Percentiles rank a stretch among this genome's conserved stretches.
Conservation (phyloP, 768 basidiomycete genomes). For the Pluteus cervinus region DNA sequence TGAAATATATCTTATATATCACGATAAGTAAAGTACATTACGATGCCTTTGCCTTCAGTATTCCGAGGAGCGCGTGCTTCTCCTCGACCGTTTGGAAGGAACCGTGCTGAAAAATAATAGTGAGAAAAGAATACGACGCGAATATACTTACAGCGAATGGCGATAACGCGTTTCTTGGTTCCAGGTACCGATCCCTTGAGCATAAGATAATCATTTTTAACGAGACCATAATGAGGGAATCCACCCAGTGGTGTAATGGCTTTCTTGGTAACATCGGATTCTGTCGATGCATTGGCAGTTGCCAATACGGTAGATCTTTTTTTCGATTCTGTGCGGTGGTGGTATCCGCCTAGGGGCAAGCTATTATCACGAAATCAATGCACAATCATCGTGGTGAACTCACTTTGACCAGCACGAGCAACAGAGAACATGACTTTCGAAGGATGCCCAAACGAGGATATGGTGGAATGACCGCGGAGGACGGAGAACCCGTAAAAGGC, state of each 20-base stretch:
- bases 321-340: constrained; percentile 98
- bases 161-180: constrained; percentile 97
- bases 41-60: constrained; percentile 78
- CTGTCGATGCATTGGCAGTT: constrained; percentile 88
- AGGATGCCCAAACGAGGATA: no score
- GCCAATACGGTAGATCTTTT: constrained; percentile 97
- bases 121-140: constrained; percentile 1
- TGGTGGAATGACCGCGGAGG: no score
- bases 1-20: no score
- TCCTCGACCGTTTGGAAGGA: constrained; percentile 96
- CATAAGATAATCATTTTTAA: constrained; percentile 98
- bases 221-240: constrained; percentile 98
- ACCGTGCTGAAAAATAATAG: constrained; percentile 58
- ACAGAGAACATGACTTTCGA: constrained; percentile 99
- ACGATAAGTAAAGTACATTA: constrained; percentile 35
- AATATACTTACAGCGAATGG: constrained; percentile 74
- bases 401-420: constrained; percentile 99
- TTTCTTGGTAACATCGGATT: constrained; percentile 92
- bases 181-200: constrained; percentile 95
- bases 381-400: constrained; percentile 28
- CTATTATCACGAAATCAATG: no score
- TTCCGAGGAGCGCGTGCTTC: constrained; percentile 91
- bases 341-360: constrained; percentile 89
- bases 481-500: no score
- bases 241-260: constrained; percentile 95